These are phyloP conservation scores for Poa pratensis DNA, from an alignment of 176 grass and related monocot genomes.

Conservation along the genomic window DNA sequence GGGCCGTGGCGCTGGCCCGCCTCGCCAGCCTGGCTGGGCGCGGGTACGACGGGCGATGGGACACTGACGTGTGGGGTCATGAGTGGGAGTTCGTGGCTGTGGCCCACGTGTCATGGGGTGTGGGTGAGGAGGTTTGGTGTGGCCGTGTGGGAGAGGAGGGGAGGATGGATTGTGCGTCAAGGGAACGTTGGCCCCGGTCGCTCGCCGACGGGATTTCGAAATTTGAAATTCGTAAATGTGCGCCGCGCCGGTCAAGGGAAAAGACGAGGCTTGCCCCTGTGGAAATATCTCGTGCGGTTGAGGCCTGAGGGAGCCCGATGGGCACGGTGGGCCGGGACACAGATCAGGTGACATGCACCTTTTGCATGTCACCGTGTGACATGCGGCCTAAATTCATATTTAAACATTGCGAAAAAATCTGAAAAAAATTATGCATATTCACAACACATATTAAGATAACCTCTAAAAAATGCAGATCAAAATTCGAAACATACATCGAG, in stretches of 20 bases:
- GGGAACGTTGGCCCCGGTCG: constrained; percentile 22
- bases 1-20: constrained; percentile 10
- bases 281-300: not conserved
- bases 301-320: not conserved
- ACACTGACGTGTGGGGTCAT: not conserved
- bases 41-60: not conserved
- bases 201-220: constrained; percentile 9
- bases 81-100: too few relatives aligned
- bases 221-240: constrained; percentile 36
- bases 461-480: too few relatives aligned
- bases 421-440: too few relatives aligned
- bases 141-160: not conserved
- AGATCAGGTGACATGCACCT: too few relatives aligned
- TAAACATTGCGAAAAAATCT: too few relatives aligned
- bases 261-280: not conserved
- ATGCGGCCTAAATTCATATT: too few relatives aligned
- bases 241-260: not conserved
- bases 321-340: not conserved
- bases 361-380: too few relatives aligned
- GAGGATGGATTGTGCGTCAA: constrained; percentile 21
- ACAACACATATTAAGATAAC: too few relatives aligned
- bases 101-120: not conserved
- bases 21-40: not conserved
- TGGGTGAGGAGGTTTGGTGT: not conserved
- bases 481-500: too few relatives aligned